Conservation (phyloP, 495 filamentous ascomycete genomes). For the Tuber umbilicatum region DNA sequence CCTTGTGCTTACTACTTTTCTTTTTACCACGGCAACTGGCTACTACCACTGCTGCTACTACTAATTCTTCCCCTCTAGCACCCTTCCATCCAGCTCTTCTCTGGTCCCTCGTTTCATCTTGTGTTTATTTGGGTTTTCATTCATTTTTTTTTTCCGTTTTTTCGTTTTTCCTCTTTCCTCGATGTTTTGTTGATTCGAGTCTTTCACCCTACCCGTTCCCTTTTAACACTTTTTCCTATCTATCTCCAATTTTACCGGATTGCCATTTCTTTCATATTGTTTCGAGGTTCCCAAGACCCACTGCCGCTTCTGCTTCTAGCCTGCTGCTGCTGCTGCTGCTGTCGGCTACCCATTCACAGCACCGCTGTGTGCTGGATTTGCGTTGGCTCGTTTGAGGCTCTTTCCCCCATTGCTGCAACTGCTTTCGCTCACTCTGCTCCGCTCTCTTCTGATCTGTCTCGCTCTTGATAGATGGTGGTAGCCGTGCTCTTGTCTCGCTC, state of each 20-base stretch:
- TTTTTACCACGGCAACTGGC: background rate
- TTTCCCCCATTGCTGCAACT: conserved; percentile 6
- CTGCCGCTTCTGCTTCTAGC: conserved; percentile 33
- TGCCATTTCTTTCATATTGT: conserved; percentile 11
- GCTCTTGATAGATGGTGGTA: background rate
- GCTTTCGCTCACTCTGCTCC: conserved; percentile 3
- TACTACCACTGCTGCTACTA: background rate
- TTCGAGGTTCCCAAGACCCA: conserved; percentile 16
- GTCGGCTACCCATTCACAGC: conserved; percentile 29
- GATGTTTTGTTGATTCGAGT: conserved; percentile 43
- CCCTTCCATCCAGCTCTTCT: background rate
- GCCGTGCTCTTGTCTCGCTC: background rate
- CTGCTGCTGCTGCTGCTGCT: conserved; percentile 31
- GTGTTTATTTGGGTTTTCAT: conserved; percentile 23
- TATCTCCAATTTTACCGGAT: conserved; percentile 40
- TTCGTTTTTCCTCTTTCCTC: conserved; percentile 25
- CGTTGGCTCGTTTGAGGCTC: conserved; percentile 34
- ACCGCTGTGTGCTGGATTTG: conserved; percentile 9
- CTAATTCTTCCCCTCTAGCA: background rate
- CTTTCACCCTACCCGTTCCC: conserved; percentile 36
- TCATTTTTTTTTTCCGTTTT: conserved; percentile 27
- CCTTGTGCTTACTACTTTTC: background rate
- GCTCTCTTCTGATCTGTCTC: background rate
- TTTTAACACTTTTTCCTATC: conserved; percentile 31
- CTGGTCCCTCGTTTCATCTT: background rate